Base-by-base conservation (phyloP, 2,329 filamentous ascomycete species). In the Amesomyces nigricolor region DNA sequence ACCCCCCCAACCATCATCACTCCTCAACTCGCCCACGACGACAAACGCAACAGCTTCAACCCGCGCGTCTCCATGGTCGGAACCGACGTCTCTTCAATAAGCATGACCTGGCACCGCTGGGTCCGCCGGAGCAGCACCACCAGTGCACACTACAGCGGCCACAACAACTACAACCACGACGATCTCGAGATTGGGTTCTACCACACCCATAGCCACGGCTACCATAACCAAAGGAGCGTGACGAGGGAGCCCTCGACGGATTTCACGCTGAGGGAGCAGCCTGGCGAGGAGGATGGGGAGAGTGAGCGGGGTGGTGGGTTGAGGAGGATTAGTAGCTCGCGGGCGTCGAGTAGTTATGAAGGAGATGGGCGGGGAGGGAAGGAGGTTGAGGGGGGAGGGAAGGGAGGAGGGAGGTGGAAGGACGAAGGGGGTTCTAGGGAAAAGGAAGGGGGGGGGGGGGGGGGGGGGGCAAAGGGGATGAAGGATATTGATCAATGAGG, bases 41-140 rank as follows among this genome's bases (percentile, higher is more conserved):
- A 37, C 47, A 51, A 43, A 16, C 30, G 37, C 5, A 52, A 51
- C 9, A 61, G 53, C 56, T 61, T 61, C 47, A 50, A 54, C 53
- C 51, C n/a, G 14, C 54, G 54, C 43, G 47, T 57, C 30, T 59
- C 58, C 1, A 29, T 46, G 6, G 58, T 37, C 35, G 58, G 42
- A 2, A 61, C 55, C 4, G 58, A 56, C 14, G 42, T 47, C 8
- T 54, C 54, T 5, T 58, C 56, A 9, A 54, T 61, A 10, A 61
- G 58, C 45, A 37, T 58, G 13, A 58, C 56, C 9, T 61, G 58
- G 58, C 32, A 45, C 3, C 47, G 53, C 4, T 61, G 58, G 58
- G 53, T 61, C 6, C 44, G 55, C 22, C 4, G 22, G 22, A 26
- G 22, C 38, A 56, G 32, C 32, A 10, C 9, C 9, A 35, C 11